Base-by-base conservation (phyloP, 73 alveolate species). In the Diophrys sp. region DNA sequence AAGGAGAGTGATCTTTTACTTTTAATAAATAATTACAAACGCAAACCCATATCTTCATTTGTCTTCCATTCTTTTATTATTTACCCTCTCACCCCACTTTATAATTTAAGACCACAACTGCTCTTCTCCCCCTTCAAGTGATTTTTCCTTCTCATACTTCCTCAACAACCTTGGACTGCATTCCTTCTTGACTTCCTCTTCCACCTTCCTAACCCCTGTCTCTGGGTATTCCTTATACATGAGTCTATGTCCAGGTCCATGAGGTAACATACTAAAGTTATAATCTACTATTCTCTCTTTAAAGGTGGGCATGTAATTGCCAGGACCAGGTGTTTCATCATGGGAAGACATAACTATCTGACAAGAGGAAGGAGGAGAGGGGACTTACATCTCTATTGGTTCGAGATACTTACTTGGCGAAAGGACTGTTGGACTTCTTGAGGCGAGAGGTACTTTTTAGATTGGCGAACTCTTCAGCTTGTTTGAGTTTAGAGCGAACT, bases 1-100 rank as follows among this genome's bases (percentile, higher is more conserved):
- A 83, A 33, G 71, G 78, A 56, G 91, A 83, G 69, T 83, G 87
- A 83, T 68, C 34, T 25, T 2, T n/a, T 5, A 26, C 1, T 1
- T 5, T 28, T 68, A 44, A 44, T 44, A 44, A 44, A 44, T n/a
- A n/a, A n/a, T n/a, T n/a, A n/a, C n/a, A n/a, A n/a, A n/a, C n/a
- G n/a, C n/a, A n/a, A n/a, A n/a, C n/a, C n/a, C n/a, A n/a, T n/a
- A n/a, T n/a, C n/a, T n/a, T n/a, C n/a, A n/a, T n/a, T n/a, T n/a
- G n/a, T n/a, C n/a, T n/a, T n/a, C n/a, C n/a, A n/a, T n/a, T n/a
- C n/a, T n/a, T n/a, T n/a, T n/a, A n/a, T n/a, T n/a, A n/a, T n/a
- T n/a, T n/a, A n/a, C n/a, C n/a, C n/a, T n/a, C n/a, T n/a, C n/a
- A n/a, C n/a, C n/a, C n/a, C n/a, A n/a, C n/a, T n/a, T n/a, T n/a